A percentile compares a stretch with the other conserved stretches of the same genome.
Evolutionary conservation across 2,329 filamentous ascomycete genomes (phyloP).

Genomic region (Hirsutella thompsonii): DNA sequence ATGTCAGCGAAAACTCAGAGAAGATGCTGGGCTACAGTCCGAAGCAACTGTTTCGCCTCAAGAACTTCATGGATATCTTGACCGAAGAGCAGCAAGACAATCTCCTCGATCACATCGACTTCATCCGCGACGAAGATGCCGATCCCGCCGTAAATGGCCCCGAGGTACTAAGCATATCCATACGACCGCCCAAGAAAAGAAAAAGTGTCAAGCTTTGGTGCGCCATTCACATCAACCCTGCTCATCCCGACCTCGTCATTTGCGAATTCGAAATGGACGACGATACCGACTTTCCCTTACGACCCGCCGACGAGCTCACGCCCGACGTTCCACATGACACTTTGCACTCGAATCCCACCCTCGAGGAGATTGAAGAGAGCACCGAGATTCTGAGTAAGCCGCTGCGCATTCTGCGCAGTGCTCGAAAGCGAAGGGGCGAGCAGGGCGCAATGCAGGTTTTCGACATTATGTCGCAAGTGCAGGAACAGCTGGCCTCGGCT

Average conservation of each 20-base stretch:
- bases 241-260: constrained; percentile 58
- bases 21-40: constrained; percentile 66
- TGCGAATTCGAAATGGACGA: constrained; percentile 86
- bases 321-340: constrained; percentile 61
- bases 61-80: constrained; percentile 72
- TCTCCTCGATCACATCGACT: constrained; percentile 75
- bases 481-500: constrained; percentile 70
- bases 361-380: constrained; percentile 62
- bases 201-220: constrained; percentile 68
- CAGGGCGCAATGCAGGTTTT: constrained; percentile 82
- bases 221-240: constrained; percentile 63
- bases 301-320: constrained; percentile 44
- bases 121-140: constrained; percentile 70
- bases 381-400: constrained; percentile 66
- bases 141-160: constrained; percentile 66
- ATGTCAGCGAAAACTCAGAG: constrained; percentile 72
- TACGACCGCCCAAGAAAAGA: constrained; percentile 42
- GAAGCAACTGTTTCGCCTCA: constrained; percentile 57
- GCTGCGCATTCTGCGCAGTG: constrained; percentile 62
- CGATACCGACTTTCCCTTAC: constrained; percentile 54
- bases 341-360: constrained; percentile 56
- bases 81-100: constrained; percentile 76
- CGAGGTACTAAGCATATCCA: constrained; percentile 70
- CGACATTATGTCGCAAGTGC: constrained; percentile 83
- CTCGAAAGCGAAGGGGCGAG: constrained; percentile 62